Evolutionary conservation across 495 filamentous ascomycete genomes (phyloP), one percentile per base, ranked within the genome.

Genomic region (Symbiotaphrina buchneri): DNA sequence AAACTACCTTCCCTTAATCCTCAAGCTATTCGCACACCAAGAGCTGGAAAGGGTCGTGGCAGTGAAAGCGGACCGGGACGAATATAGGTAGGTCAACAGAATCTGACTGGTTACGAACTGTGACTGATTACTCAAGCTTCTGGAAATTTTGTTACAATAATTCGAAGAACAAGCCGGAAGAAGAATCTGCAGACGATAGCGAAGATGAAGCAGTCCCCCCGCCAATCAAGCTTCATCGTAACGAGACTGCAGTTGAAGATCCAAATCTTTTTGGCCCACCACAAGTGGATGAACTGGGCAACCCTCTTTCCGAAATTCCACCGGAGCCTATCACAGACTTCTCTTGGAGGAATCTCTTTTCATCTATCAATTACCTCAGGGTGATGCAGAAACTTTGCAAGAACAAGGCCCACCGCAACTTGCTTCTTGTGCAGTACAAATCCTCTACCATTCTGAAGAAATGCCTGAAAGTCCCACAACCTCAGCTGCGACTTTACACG

Each of bases 321-420:
- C 64, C 72, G 18, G 71, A 77, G 35, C 80, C 81, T 16, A 83
- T 94, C 38, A 93, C 77, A 5, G 68, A 70, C 40, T 95, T 78
- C 59, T 85, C 79, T 16, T 83, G 80, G 51, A 77, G 90, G 39
- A 84, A 85, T 54, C 90, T 95, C 62, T 90, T 84, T 60, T 72
- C 78, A 5, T 63, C 70, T 31, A 92, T 94, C 60, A 94, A 87
- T 52, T 77, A 82, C 53, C 63, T 97, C 11, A 82, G 90, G 39
- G 66, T 92, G 32, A 76, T 95, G 67, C 87, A 95, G 47, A 97
- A 97, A 50, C 76, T 95, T 35, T 91, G 82, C 47, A 87, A 91
- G 39, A 59, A 73, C 48, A 93, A 94, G 49, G 77, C 83, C 2
- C 87, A 97, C 49, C 76, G 87, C 28, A 90, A 90, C 45, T 61